A percentile compares a stretch with the other conserved stretches of the same genome.
Conservation (phyloP, 805 yeast species). For the Candida quercuum region DNA sequence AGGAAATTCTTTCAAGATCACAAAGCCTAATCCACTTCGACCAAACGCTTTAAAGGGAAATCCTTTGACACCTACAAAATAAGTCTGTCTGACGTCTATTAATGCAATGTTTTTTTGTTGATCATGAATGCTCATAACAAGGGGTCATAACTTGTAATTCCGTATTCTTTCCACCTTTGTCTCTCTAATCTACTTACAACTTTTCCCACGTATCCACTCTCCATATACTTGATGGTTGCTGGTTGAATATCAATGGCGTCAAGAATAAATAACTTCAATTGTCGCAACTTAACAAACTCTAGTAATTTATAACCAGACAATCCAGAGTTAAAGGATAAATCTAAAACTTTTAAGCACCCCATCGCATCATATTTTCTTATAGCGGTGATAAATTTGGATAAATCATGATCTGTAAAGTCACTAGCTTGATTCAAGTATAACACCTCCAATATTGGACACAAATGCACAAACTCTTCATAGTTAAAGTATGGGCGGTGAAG, state of each 20-base stretch:
- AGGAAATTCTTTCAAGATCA: conserved; percentile 16
- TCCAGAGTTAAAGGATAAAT: conserved; percentile 19
- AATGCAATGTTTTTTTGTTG: background rate
- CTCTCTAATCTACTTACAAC: conserved; percentile 19
- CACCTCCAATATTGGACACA: conserved; percentile 13
- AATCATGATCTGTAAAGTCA: conserved; percentile 19
- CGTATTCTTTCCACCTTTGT: conserved; percentile 20
- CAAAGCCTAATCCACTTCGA: conserved; percentile 9
- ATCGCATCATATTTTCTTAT: conserved; percentile 3
- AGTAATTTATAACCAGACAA: conserved; percentile 19
- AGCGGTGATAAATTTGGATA: conserved; percentile 11
- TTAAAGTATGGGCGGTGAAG: conserved; percentile 12
- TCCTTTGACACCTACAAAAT: conserved; percentile 9
- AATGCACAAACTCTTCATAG: conserved; percentile 14
- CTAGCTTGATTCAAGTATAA: conserved; percentile 19
- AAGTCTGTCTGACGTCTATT: background rate
- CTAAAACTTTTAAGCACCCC: conserved; percentile 10
- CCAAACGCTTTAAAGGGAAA: conserved; percentile 7
- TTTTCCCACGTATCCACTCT: conserved; percentile 9
- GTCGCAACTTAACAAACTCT: conserved; percentile 12
- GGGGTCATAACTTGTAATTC: conserved; percentile 20
- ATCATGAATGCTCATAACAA: background rate
- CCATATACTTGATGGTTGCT: conserved; percentile 16
- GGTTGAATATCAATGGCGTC: conserved; percentile 19
- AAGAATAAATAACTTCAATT: conserved; percentile 10